phyloP scores from a whole-genome alignment of 78 protist genomes.

The Dictyostelium intermedium region DNA sequence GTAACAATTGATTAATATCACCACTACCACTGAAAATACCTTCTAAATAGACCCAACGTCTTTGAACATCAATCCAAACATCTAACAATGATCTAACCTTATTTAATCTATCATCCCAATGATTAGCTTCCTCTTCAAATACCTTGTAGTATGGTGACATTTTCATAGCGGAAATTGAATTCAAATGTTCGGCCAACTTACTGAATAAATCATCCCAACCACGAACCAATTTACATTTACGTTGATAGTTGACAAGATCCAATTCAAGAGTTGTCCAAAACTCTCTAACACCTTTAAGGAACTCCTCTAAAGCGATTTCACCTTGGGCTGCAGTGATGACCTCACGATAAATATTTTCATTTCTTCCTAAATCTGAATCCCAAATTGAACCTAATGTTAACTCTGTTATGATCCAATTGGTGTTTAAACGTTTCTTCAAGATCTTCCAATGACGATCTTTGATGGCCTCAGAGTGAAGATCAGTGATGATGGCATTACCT shows the following conservation, averaged over 20 bases:
- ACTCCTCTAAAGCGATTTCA: conserved; percentile 97
- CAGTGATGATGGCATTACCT: conserved; percentile 83
- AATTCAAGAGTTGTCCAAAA: conserved; percentile 90
- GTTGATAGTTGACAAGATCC: conserved; percentile 92
- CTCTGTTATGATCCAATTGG: conserved; percentile 76
- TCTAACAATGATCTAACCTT: conserved; percentile 85
- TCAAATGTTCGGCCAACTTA: conserved; percentile 84
- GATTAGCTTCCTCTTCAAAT: conserved; percentile 91
- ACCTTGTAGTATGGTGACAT: conserved; percentile 96
- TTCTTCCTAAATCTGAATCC: conserved; percentile 81
- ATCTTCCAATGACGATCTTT: conserved; percentile 95
- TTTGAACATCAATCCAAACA: conserved; percentile 96
- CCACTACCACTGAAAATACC: conserved; percentile 95
- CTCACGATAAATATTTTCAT: conserved; percentile 89
- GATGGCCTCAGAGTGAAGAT: conserved; percentile 88
- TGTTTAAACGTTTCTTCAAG: conserved; percentile 72
- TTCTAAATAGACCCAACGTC: conserved; percentile 97
- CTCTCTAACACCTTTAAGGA: conserved; percentile 88
- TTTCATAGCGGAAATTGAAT: conserved; percentile 89
- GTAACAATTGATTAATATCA: conserved; percentile 95
- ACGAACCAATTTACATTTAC: conserved; percentile 68
- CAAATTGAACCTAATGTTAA: conserved; percentile 93
- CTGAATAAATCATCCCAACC: conserved; percentile 98
- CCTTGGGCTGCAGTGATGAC: conserved; percentile 95
- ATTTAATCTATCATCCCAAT: conserved; percentile 95